Base-by-base conservation (phyloP, 345 rosid genomes). In the Hypericum androsaemum region DNA sequence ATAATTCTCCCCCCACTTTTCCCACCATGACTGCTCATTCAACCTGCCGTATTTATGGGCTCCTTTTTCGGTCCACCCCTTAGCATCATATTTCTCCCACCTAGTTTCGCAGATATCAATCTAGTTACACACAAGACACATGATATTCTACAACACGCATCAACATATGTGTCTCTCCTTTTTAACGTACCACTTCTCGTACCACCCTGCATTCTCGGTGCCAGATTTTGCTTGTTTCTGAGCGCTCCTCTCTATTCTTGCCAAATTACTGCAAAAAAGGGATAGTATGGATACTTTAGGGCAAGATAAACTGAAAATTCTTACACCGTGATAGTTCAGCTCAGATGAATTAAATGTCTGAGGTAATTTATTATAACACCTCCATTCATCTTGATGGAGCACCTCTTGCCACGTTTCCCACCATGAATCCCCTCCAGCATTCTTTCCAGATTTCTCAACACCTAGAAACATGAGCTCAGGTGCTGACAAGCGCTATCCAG, bases 341-440 rank as follows among this genome's bases (percentile, higher is more conserved):
- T 3, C 15, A 13, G 28, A 46, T 3, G 5, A 3, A 46, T 46
- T n/a, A 13, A 13, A 14, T 46, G 15, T 46, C 28, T 6, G 37
- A 41, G 28, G 35, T 16, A 14, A 43, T 9, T 37, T 38, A 12
- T 39, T 7, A 16, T 15, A 8, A 60, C 70, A 92, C 98, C 98
- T 92, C 98, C 98, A 92, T 62, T 92, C 96, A 72, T 92, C 98
- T 74, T 87, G 98, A 69, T 92, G 83, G 44, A 88, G 83, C 61
- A 92, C 84, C 77, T 92, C 98, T 71, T 83, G 90, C 98, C 98
- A 92, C 47, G 95, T 92, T 64, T 92, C 96, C 98, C 96, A 92
- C 98, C 98, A 92, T 13, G 96, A 79, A 71, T 92, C 96, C 56
- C 96, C 98, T 69, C 81, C 98, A 7, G 84, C 83, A 73, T 83